Percentiles rank a stretch among this genome's conserved stretches.
phyloP scores from a whole-genome alignment of 2,329 filamentous ascomycete genomes.

The Colletotrichum karsti region DNA sequence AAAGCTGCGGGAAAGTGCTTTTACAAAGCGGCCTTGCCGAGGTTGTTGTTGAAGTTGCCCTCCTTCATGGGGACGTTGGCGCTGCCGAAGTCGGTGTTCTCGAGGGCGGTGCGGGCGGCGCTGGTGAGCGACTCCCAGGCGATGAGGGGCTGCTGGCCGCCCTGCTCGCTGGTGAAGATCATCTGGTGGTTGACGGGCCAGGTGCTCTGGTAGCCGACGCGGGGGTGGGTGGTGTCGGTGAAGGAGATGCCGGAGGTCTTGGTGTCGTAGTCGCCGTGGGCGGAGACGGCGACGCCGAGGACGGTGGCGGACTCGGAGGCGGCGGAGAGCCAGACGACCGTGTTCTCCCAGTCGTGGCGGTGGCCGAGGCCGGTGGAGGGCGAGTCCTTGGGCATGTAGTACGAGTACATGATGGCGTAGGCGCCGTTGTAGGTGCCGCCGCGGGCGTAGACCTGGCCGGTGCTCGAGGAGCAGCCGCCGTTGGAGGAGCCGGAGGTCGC shows the following conservation, averaged over 20 bases:
- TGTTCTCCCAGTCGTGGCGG: conserved; percentile 46
- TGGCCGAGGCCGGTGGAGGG: conserved; percentile 43
- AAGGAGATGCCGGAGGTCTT: conserved; percentile 33
- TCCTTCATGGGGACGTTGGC: conserved; percentile 48
- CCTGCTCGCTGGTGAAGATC: conserved; percentile 41
- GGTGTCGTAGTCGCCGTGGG: conserved; percentile 40
- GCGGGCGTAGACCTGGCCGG: conserved; percentile 44
- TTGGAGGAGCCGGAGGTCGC: conserved; percentile 34
- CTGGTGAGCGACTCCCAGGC: conserved; percentile 47
- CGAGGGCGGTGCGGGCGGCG: conserved; percentile 42
- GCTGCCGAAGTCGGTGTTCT: conserved; percentile 46
- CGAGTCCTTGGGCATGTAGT: conserved; percentile 52
- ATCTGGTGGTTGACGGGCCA: conserved; percentile 45
- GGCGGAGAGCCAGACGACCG: conserved; percentile 42
- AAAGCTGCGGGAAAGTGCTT: neutral
- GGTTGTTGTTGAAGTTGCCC: conserved; percentile 27
- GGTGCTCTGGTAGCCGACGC: conserved; percentile 39
- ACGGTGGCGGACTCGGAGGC: conserved; percentile 37
- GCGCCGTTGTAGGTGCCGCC: conserved; percentile 34
- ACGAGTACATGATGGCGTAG: conserved; percentile 43
- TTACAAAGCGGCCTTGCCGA: conserved; percentile 25
- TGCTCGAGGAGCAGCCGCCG: conserved; percentile 37
- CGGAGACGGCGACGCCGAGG: conserved; percentile 39
- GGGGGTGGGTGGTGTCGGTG: conserved; percentile 36
- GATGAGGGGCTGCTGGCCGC: conserved; percentile 48